A percentile compares a stretch with the other conserved stretches of the same genome.
phyloP scores from a whole-genome alignment of 2,329 filamentous ascomycete genomes.

The Verticillium nonalfalfae region DNA sequence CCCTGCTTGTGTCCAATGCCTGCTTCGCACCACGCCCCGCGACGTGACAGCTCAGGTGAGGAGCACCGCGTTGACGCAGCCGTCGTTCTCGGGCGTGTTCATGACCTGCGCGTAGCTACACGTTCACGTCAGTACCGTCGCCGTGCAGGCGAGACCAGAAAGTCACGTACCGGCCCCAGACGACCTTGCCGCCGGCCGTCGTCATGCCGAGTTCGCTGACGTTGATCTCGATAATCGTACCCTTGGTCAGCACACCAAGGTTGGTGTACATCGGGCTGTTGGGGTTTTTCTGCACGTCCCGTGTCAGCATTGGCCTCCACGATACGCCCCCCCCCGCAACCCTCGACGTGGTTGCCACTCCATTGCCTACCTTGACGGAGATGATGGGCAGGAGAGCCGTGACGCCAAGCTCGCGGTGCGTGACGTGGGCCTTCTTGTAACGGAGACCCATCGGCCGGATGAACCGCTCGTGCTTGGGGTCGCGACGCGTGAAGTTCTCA shows the following conservation, averaged over 20 bases:
- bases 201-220: constrained; percentile 39
- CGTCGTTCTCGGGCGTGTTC: constrained; percentile 42
- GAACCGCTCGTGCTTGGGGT: constrained; percentile 62
- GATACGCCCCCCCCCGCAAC: too few relatives aligned
- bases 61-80: constrained; percentile 35
- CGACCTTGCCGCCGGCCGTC: constrained; percentile 86
- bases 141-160: constrained; percentile 44
- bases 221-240: constrained; percentile 71
- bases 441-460: constrained; percentile 43
- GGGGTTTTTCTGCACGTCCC: constrained; percentile 61
- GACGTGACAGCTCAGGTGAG: constrained; percentile 5
- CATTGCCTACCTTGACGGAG: constrained; percentile 29
- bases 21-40: not conserved
- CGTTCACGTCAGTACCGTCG: not conserved
- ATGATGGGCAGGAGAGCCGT: constrained; percentile 84
- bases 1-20: not conserved
- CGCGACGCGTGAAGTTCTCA: constrained; percentile 79
- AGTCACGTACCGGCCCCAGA: constrained; percentile 75
- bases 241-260: constrained; percentile 81
- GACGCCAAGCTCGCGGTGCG: constrained; percentile 73
- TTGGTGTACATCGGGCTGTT: constrained; percentile 78
- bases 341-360: not conserved
- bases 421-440: constrained; percentile 48
- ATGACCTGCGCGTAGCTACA: constrained; percentile 19
- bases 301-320: constrained; percentile 44